Base-by-base conservation (phyloP, 495 filamentous ascomycete genomes). In the Choiromyces venosus region DNA sequence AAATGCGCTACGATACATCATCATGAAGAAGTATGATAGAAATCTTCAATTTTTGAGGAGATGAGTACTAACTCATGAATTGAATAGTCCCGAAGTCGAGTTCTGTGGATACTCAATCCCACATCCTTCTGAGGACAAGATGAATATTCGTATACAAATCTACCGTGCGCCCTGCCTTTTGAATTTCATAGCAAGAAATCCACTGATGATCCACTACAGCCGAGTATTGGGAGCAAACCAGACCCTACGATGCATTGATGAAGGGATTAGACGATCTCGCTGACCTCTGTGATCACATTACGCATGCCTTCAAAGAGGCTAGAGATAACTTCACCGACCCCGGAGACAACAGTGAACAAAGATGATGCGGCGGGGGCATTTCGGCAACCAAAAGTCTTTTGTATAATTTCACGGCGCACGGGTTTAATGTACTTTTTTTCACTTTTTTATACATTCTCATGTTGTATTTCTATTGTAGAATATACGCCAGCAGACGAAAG, bases 51-150 rank as follows among this genome's bases (percentile, higher is more conserved):
- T 8, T 69, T 35, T 39, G n/a, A 46, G 40, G 29, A 39, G 40
- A 40, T 61, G 42, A 10, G 25, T 68, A 37, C n/a, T 42, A n/a
- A 65, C 46, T 79, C 18, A 72, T 72, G 19, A 40, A 44, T 37
- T 74, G 46, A 71, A 72, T 72, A 96, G 94, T 82, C 95, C 95
- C 42, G 88, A 92, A 64, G 95, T 99, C 42, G 95, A 99, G 80
- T 95, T 99, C 84, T 98, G 96, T 84, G 95, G 94, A 64, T 98
- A 99, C 82, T 93, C 95, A 5, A 98, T 99, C 70, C 95, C 95
- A 12, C 95, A 99, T 85, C 95, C 96, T 42, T 96, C 94, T 25
- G 95, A 99, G 81, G 83, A 89, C 18, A 94, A 96, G 83, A 97
- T 99, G 95, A 96, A 97, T 81, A 83, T 99, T 38, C 88, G 95